A percentile compares a stretch with the other conserved stretches of the same genome.
phyloP scores from a whole-genome alignment of 257 asterid species.

The Fraxinus quadrangulata region DNA sequence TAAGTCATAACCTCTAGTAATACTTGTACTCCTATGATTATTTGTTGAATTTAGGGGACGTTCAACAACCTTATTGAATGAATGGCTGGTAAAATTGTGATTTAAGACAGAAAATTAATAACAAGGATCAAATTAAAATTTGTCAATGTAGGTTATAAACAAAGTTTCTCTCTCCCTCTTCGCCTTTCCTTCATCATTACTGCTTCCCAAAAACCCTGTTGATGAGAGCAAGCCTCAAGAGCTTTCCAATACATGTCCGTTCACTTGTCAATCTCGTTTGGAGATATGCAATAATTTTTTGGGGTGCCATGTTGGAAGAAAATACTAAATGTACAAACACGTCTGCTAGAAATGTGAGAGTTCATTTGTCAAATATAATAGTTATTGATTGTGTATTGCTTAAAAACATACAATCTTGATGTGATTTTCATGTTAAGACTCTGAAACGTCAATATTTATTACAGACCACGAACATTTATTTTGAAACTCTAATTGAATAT shows the following conservation, averaged over 20 bases:
- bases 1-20: not conserved
- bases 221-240: not conserved
- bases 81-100: slow-evolving; percentile 7
- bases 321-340: not conserved
- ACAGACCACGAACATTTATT: slow-evolving; percentile 11
- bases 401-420: slow-evolving; percentile 2
- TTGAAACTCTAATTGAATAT: slow-evolving; percentile 14
- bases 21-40: slow-evolving; percentile 1
- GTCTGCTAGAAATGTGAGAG: slow-evolving; percentile 17
- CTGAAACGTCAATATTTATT: not conserved
- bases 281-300: not conserved
- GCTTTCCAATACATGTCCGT: not conserved
- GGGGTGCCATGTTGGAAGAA: slow-evolving; percentile 5
- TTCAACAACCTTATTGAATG: slow-evolving; percentile 18
- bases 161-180: not conserved
- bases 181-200: not conserved
- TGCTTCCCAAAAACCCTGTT: not conserved
- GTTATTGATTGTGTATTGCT: not conserved
- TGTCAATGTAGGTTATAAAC: not conserved
- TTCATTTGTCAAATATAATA: not conserved
- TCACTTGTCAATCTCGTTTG: not conserved
- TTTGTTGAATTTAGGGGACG: slow-evolving; percentile 9
- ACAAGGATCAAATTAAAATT: slow-evolving; percentile 1
- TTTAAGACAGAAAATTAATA: slow-evolving; percentile 1
- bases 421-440: slow-evolving; percentile 12